Percentiles rank a stretch among this genome's conserved stretches.
Evolutionary conservation across 306 rosid species (phyloP).

Genomic region (Vigna mungo): DNA sequence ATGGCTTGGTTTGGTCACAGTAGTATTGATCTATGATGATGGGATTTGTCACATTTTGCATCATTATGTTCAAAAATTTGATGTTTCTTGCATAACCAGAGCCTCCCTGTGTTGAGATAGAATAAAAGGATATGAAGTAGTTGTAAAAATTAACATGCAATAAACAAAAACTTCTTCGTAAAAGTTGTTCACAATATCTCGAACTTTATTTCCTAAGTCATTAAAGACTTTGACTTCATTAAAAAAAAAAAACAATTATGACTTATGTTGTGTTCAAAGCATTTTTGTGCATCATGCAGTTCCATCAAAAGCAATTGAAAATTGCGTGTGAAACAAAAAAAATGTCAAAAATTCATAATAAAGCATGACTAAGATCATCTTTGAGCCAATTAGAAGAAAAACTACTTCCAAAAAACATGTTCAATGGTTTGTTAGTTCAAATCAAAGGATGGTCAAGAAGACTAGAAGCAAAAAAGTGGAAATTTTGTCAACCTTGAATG

Average conservation of each 20-base stretch:
- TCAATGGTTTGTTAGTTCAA: slow-evolving; percentile 1
- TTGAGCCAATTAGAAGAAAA: slow-evolving; percentile 3
- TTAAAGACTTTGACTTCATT: slow-evolving; percentile 4
- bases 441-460: slow-evolving; percentile 31
- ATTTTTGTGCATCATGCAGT: not conserved
- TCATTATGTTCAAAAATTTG: slow-evolving; percentile 58
- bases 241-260: not conserved
- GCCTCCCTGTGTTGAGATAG: slow-evolving; percentile 65
- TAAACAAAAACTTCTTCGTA: not conserved
- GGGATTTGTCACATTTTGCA: slow-evolving; percentile 80
- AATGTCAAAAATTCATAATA: not conserved
- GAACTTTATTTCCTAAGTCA: no score
- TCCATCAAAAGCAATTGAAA: slow-evolving; percentile 15
- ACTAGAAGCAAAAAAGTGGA: slow-evolving; percentile 13
- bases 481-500: slow-evolving; percentile 32
- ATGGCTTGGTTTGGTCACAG: slow-evolving; percentile 66
- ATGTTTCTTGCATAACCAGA: slow-evolving; percentile 78
- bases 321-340: not conserved
- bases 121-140: slow-evolving; percentile 29
- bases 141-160: not conserved
- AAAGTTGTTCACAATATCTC: no score
- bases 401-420: slow-evolving; percentile 2
- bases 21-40: slow-evolving; percentile 87
- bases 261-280: not conserved
- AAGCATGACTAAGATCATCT: not conserved